Evolutionary conservation across 768 basidiomycete genomes (phyloP).

Genomic region (Clitopilus hobsonii): DNA sequence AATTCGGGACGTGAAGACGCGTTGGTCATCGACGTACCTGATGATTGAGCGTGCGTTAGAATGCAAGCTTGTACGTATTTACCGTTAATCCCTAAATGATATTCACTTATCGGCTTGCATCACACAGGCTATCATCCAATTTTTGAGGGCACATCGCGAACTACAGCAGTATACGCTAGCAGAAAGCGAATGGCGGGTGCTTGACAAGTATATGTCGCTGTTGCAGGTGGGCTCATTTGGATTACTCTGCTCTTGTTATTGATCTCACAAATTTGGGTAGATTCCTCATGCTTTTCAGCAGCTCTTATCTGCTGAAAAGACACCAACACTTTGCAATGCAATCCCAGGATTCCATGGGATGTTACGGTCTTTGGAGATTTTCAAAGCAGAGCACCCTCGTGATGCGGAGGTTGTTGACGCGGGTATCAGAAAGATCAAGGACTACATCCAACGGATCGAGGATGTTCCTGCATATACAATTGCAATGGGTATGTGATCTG

Average conservation of each 20-base stretch:
- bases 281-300: conserved; percentile 22
- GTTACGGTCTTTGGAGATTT: conserved; percentile 10
- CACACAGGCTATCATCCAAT: conserved; percentile 20
- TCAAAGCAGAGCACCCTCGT: conserved; percentile 6
- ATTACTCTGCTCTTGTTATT: not conserved
- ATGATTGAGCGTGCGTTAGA: conserved; percentile 24
- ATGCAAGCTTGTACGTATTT: conserved; percentile 14
- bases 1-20: conserved; percentile 18
- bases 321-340: conserved; percentile 16
- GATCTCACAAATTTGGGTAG: conserved; percentile 6
- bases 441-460: conserved; percentile 8
- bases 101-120: not conserved
- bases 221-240: conserved; percentile 14
- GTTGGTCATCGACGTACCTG: conserved; percentile 25
- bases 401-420: conserved; percentile 9
- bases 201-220: conserved; percentile 15
- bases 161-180: conserved; percentile 18
- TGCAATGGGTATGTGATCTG: conserved; percentile 11
- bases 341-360: conserved; percentile 16
- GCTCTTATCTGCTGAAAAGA: conserved; percentile 15
- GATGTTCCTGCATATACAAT: conserved; percentile 10
- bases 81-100: not conserved
- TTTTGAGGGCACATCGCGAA: conserved; percentile 14
- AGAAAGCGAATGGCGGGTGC: conserved; percentile 17
- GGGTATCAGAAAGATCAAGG: conserved; percentile 13